Conservation (phyloP, 352 stramenopile species). For the Phytophthora lateralis region DNA sequence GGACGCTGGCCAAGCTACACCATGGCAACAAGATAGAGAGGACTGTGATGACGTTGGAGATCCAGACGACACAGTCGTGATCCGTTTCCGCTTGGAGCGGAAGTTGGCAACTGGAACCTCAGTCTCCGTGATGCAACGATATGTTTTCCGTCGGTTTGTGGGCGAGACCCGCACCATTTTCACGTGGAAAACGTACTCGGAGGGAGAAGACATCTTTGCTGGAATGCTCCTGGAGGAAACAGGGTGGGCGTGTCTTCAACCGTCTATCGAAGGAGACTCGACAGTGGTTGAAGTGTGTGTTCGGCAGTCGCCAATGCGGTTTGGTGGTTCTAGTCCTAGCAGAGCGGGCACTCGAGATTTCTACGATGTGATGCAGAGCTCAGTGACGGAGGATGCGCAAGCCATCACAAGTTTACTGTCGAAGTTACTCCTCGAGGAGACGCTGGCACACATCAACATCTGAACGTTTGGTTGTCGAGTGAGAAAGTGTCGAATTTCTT, state of each 20-base stretch:
- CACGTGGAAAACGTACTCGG: conserved; percentile 48
- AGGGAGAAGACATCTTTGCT: conserved; percentile 39
- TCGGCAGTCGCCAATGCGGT: conserved; percentile 13
- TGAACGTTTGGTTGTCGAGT: conserved; percentile 1
- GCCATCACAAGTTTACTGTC: conserved; percentile 21
- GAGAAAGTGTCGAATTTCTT: background rate
- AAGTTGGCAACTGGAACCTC: conserved; percentile 5
- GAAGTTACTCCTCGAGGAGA: conserved; percentile 28
- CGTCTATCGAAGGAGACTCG: conserved; percentile 5
- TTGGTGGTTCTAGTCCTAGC: background rate
- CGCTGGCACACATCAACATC: conserved; percentile 26
- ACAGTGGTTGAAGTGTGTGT: conserved; percentile 7
- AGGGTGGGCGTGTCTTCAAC: conserved; percentile 37
- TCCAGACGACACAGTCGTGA: conserved; percentile 29
- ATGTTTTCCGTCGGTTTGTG: conserved; percentile 37
- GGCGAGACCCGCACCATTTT: conserved; percentile 46
- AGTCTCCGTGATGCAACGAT: conserved; percentile 20
- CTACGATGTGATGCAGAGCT: conserved; percentile 19
- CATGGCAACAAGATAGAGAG: conserved; percentile 24
- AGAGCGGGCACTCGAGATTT: conserved; percentile 5
- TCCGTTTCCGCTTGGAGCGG: conserved; percentile 26
- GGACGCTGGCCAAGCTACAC: conserved; percentile 14
- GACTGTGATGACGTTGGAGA: conserved; percentile 21
- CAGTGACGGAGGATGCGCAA: conserved; percentile 23
- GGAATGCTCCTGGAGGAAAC: conserved; percentile 57